phyloP scores from a whole-genome alignment of 345 rosid genomes.

The Barbarea vulgaris region DNA sequence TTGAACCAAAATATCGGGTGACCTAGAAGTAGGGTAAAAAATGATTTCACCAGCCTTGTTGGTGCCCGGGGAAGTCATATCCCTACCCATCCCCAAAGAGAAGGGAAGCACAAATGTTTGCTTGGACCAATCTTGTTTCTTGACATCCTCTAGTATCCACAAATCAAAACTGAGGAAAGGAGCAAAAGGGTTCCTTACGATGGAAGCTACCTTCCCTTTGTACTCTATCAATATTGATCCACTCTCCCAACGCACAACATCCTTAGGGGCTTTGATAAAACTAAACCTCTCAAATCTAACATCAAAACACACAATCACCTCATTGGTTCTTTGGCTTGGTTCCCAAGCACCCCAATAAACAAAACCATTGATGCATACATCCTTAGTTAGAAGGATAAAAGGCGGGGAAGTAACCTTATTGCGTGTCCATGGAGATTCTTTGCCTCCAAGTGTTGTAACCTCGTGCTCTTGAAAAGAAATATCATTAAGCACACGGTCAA shows the following conservation, averaged over 20 bases:
- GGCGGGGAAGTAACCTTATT: background rate
- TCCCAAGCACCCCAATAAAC: background rate
- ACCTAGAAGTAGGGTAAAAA: background rate
- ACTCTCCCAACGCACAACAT: background rate
- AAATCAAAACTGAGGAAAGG: background rate
- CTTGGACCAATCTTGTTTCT: background rate
- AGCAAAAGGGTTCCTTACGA: background rate
- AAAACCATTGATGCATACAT: background rate
- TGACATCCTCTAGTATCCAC: background rate
- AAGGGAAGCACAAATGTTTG: background rate
- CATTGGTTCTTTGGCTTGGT: background rate
- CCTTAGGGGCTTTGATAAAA: background rate
- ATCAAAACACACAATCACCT: background rate
- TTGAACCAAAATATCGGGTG: background rate
- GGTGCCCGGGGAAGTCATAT: background rate
- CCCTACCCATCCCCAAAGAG: background rate
- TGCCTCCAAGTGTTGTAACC: background rate
- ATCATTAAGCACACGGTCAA: background rate
- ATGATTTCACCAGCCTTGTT: slow-evolving; percentile 29
- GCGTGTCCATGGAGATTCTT: background rate
- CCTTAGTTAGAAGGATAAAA: background rate
- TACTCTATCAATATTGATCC: background rate
- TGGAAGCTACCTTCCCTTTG: background rate
- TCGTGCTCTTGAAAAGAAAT: background rate
- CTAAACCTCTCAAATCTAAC: background rate